These are phyloP conservation scores for Apiospora sp. DNA, from an alignment of 2,329 filamentous ascomycete genomes.

Conservation along the genomic window DNA sequence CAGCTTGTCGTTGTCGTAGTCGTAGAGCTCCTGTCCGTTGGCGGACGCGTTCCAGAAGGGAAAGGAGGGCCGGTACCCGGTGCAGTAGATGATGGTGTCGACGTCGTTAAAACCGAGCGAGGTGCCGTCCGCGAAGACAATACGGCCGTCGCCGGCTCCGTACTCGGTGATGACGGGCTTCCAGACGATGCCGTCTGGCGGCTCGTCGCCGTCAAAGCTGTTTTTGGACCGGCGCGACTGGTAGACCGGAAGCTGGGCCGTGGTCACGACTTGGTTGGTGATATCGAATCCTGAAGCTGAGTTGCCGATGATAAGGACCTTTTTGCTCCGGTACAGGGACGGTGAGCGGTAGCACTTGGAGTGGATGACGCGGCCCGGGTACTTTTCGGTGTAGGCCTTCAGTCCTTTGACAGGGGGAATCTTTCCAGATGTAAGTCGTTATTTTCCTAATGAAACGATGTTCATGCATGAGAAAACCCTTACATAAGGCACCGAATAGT, in stretches of 20 bases:
- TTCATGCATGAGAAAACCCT: too few species aligned
- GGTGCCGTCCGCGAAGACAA: constrained; percentile 52
- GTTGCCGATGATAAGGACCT: constrained; percentile 52
- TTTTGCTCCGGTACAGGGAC: constrained; percentile 42
- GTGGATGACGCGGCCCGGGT: constrained; percentile 51
- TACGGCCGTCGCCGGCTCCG: constrained; percentile 45
- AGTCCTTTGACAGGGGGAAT: constrained; percentile 56
- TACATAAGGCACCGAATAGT: constrained; percentile 56
- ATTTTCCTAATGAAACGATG: too few species aligned
- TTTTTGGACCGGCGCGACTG: constrained; percentile 58
- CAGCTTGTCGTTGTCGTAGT: constrained; percentile 56
- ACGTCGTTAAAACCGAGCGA: constrained; percentile 41
- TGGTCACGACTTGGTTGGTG: constrained; percentile 45
- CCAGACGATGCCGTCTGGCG: constrained; percentile 59
- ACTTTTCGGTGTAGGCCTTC: constrained; percentile 46
- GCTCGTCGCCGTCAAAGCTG: constrained; percentile 58
- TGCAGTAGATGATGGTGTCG: constrained; percentile 52
- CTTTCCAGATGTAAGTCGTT: constrained; percentile 36
- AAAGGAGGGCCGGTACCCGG: constrained; percentile 52
- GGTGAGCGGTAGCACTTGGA: constrained; percentile 56
- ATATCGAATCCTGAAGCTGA: constrained; percentile 54
- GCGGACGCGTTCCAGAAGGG: constrained; percentile 56
- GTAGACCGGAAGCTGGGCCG: constrained; percentile 53
- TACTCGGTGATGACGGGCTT: constrained; percentile 60
- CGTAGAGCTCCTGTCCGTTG: constrained; percentile 57